phyloP scores from a whole-genome alignment of 2,329 filamentous ascomycete species.

The Pseudomassariella vexata region DNA sequence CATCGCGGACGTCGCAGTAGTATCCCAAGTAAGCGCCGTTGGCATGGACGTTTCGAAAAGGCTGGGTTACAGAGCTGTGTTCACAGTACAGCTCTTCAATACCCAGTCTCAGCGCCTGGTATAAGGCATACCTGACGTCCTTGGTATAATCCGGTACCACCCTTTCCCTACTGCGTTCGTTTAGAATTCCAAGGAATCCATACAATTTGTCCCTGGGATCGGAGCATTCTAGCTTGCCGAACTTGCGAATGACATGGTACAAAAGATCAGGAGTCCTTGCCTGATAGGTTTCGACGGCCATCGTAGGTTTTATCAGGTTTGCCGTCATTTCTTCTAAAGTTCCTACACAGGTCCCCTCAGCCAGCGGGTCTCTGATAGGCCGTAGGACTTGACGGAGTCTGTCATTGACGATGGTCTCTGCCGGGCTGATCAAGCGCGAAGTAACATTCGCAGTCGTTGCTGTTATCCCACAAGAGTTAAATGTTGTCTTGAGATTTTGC shows the following conservation, averaged over 20 bases:
- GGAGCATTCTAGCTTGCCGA: slow-evolving; percentile 10
- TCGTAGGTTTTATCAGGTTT: slow-evolving; percentile 2
- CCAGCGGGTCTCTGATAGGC: slow-evolving; percentile 2
- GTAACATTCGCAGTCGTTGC: too few species aligned
- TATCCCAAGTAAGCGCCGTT: slow-evolving; percentile 4
- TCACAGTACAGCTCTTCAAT: slow-evolving; percentile 8
- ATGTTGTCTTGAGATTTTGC: too few species aligned
- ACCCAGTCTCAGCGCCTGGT: slow-evolving; percentile 65
- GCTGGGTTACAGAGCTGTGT: not conserved
- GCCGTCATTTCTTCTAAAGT: slow-evolving; percentile 9
- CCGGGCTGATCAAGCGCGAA: too few species aligned
- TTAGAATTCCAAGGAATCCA: slow-evolving; percentile 14
- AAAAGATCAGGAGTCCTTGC: slow-evolving; percentile 8
- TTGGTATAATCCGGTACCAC: slow-evolving; percentile 50
- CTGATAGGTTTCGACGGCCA: slow-evolving; percentile 8
- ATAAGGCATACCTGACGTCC: slow-evolving; percentile 61
- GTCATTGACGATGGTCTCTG: too few species aligned
- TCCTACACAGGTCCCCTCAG: slow-evolving; percentile 7
- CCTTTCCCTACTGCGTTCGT: slow-evolving; percentile 6
- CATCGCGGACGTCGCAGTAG: slow-evolving; percentile 10
- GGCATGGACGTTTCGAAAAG: not conserved
- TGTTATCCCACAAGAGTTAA: too few species aligned
- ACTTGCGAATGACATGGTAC: slow-evolving; percentile 9
- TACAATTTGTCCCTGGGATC: slow-evolving; percentile 17
- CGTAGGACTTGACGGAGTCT: slow-evolving; percentile 4